Percentiles rank a stretch among this genome's conserved stretches.
Evolutionary conservation across 345 rosid genomes (phyloP).

Genomic region (Sapria himalayana): DNA sequence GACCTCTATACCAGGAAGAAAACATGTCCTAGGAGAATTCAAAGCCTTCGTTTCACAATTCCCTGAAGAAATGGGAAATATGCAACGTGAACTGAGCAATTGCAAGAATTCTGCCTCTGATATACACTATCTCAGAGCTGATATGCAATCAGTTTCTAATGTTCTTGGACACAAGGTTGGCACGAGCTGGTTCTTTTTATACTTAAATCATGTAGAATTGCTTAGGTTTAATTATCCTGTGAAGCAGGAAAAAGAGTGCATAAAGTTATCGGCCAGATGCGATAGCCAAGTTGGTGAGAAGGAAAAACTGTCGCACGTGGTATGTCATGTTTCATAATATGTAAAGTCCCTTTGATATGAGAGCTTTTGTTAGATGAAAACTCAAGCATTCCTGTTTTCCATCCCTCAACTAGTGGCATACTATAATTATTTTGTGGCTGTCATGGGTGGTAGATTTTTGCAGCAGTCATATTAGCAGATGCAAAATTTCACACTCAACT

Average conservation of each 20-base stretch:
- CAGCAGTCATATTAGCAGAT: too few relatives aligned
- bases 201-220: slow-evolving; percentile 8
- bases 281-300: slow-evolving; percentile 40
- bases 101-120: slow-evolving; percentile 59
- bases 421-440: too few relatives aligned
- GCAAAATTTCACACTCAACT: too few relatives aligned
- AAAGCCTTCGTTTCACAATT: slow-evolving; percentile 67
- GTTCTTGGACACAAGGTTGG: slow-evolving; percentile 63
- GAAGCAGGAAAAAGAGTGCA: slow-evolving; percentile 50
- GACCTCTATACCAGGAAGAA: slow-evolving; percentile 51
- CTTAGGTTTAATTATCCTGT: slow-evolving; percentile 8
- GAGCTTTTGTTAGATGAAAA: too few relatives aligned
- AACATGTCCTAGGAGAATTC: slow-evolving; percentile 64
- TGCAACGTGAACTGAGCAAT: slow-evolving; percentile 59
- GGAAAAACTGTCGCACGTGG: slow-evolving; percentile 45
- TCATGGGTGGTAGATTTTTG: too few relatives aligned
- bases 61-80: slow-evolving; percentile 70
- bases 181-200: slow-evolving; percentile 2
- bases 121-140: slow-evolving; percentile 65
- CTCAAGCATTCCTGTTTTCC: too few relatives aligned
- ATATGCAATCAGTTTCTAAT: slow-evolving; percentile 49
- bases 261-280: slow-evolving; percentile 32
- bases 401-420: too few relatives aligned
- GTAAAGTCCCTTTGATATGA: too few relatives aligned
- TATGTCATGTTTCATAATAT: slow-evolving; percentile 22